A percentile compares a stretch with the other conserved stretches of the same genome.
Conservation (phyloP, 2,329 filamentous ascomycete species). For the Xylaria sp. region DNA sequence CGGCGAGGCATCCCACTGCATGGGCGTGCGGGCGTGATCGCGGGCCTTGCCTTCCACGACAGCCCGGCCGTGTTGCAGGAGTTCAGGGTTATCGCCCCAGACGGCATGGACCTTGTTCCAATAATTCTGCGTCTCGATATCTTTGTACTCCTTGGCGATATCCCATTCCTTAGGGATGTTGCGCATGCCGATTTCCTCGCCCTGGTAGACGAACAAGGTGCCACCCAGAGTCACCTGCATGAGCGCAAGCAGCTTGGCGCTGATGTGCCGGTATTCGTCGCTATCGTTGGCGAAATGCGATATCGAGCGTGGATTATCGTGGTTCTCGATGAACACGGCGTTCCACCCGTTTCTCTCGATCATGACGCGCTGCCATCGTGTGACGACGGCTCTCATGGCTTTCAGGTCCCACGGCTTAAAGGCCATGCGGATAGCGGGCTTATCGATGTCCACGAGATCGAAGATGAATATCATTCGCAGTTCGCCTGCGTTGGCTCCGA, state of each 20-base stretch:
- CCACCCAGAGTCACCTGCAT: slow-evolving; percentile 64
- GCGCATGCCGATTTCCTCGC: slow-evolving; percentile 72
- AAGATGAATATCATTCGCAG: slow-evolving; percentile 78
- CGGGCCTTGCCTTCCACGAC: slow-evolving; percentile 68
- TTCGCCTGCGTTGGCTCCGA: slow-evolving; percentile 66
- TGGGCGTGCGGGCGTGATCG: slow-evolving; percentile 74
- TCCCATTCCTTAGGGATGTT: slow-evolving; percentile 68
- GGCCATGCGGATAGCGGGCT: slow-evolving; percentile 55
- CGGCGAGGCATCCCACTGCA: slow-evolving; percentile 69
- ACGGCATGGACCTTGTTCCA: slow-evolving; percentile 52
- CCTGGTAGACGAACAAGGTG: slow-evolving; percentile 73
- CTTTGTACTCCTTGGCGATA: slow-evolving; percentile 66
- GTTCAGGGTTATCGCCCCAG: slow-evolving; percentile 52
- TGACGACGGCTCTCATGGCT: slow-evolving; percentile 52
- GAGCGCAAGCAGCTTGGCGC: slow-evolving; percentile 69
- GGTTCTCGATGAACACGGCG: slow-evolving; percentile 72
- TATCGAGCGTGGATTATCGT: slow-evolving; percentile 70
- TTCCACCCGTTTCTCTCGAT: slow-evolving; percentile 67
- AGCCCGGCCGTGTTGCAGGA: slow-evolving; percentile 58
- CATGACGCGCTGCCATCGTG: slow-evolving; percentile 57
- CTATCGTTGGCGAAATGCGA: slow-evolving; percentile 63
- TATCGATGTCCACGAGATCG: slow-evolving; percentile 70
- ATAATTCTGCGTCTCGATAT: slow-evolving; percentile 60
- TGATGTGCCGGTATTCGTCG: slow-evolving; percentile 57
- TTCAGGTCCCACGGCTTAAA: slow-evolving; percentile 59